Conservation (phyloP, 306 rosid genomes). For the Fragaria nilgerrensis region DNA sequence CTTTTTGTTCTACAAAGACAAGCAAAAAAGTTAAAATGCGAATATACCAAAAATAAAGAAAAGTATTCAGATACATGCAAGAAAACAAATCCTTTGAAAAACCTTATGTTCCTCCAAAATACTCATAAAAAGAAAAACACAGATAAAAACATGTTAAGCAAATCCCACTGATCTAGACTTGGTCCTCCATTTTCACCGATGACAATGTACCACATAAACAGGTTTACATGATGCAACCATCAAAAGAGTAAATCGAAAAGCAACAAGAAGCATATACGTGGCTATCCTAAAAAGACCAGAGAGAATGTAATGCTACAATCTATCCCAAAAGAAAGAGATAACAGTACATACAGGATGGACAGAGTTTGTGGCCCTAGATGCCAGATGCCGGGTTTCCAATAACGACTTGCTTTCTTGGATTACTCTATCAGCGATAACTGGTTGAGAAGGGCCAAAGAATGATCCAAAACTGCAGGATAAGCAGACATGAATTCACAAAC, state of each 20-base stretch:
- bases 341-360: conserved; percentile 48
- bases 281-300: conserved; percentile 8
- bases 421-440: conserved; percentile 78
- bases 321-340: conserved; percentile 13
- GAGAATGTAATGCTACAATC: neutral
- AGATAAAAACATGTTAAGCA: neutral
- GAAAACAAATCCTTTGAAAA: neutral
- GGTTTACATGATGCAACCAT: neutral
- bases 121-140: neutral
- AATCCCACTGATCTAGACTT: neutral
- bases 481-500: neutral
- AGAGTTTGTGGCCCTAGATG: conserved; percentile 45
- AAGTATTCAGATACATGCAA: neutral
- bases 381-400: conserved; percentile 67
- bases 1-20: conserved; percentile 51
- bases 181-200: neutral
- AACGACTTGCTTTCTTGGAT: conserved; percentile 93
- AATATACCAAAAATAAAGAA: neutral
- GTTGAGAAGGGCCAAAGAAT: conserved; percentile 88
- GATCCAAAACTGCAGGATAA: conserved; percentile 78
- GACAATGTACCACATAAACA: neutral
- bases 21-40: conserved; percentile 24
- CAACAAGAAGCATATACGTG: neutral
- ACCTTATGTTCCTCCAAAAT: neutral
- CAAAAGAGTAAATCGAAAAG: neutral